Evolutionary conservation across 169 alveolate species (phyloP).

Genomic region (Plasmodium vinckei): DNA sequence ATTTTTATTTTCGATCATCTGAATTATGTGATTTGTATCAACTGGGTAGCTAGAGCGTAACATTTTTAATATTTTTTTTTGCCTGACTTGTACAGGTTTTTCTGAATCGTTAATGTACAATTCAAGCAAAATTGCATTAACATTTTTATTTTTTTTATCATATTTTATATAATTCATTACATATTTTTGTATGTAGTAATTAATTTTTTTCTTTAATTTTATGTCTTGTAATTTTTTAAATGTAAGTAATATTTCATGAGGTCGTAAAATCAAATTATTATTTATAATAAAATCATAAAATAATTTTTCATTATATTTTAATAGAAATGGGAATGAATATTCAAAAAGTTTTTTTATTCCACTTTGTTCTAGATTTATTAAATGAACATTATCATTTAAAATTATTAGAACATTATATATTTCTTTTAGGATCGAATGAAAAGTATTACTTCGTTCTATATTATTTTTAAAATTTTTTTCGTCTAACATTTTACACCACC

Average conservation of each 20-base stretch:
- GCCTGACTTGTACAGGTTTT: slow-evolving; percentile 33
- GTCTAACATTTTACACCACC: slow-evolving; percentile 8
- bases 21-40: slow-evolving; percentile 3
- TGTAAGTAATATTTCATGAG: slow-evolving; percentile 30
- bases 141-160: slow-evolving; percentile 41
- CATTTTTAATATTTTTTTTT: slow-evolving; percentile 32
- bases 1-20: background rate
- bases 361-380: slow-evolving; percentile 21
- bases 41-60: slow-evolving; percentile 24
- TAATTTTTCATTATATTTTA: slow-evolving; percentile 50
- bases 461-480: slow-evolving; percentile 15
- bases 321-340: slow-evolving; percentile 46
- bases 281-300: slow-evolving; percentile 33
- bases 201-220: slow-evolving; percentile 5
- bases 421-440: slow-evolving; percentile 22
- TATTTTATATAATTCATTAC: slow-evolving; percentile 30
- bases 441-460: background rate
- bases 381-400: slow-evolving; percentile 37
- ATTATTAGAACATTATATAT: slow-evolving; percentile 39
- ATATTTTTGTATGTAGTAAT: slow-evolving; percentile 59
- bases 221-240: slow-evolving; percentile 21
- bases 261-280: slow-evolving; percentile 27
- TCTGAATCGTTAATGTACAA: slow-evolving; percentile 43
- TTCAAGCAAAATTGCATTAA: slow-evolving; percentile 38
- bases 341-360: slow-evolving; percentile 48